Evolutionary conservation across 495 filamentous ascomycete species (phyloP), one percentile per base, ranked within the genome.

Genomic region (Glarea lozoyensis): DNA sequence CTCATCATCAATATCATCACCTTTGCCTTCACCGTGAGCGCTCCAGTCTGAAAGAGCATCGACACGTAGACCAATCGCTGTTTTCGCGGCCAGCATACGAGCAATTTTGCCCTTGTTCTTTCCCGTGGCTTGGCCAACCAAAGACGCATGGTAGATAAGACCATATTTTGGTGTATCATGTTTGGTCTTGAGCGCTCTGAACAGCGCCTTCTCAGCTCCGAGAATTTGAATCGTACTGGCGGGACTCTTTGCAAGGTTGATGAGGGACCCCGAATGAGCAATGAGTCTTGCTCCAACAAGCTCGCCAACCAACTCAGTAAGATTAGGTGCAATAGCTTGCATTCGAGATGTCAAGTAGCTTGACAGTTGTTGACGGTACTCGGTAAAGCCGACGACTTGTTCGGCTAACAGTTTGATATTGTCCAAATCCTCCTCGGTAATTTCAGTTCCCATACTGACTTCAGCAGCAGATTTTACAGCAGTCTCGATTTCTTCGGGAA

Each of bases 61-160:
- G 25, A 93, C 85, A 66, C 92, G 87, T 37, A 95, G 68, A 73
- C 89, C 88, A 17, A 97, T 78, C 16, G 92, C 84, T 10, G 92
- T 78, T 69, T 95, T 97, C 50, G 89, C 79, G 38, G 92, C 87
- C 29, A 99, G 75, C 69, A 96, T 87, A 65, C 92, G 82, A 11
- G 92, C 92, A 59, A 99, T 94, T 72, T 99, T 99, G 52, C 92
- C 92, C 81, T 99, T 99, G 69, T 97, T 97, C 67, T 82, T 85
- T 49, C 93, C 92, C 19, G 85, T 90, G 18, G 93, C 90, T 67
- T 99, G 92, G 33, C 92, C 92, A 37, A 99, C 86, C 22, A 99
- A 72, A 19, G 88, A 95, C 15, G 92, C 89, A 64, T 99, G 93
- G 68, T 96, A 99, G 63, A 97, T 94, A 51, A 98, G 76, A 72